Evolutionary conservation across 202 grass and related monocot species (phyloP), one percentile per base, ranked within the genome.

Genomic region (Eragrostis tef): DNA sequence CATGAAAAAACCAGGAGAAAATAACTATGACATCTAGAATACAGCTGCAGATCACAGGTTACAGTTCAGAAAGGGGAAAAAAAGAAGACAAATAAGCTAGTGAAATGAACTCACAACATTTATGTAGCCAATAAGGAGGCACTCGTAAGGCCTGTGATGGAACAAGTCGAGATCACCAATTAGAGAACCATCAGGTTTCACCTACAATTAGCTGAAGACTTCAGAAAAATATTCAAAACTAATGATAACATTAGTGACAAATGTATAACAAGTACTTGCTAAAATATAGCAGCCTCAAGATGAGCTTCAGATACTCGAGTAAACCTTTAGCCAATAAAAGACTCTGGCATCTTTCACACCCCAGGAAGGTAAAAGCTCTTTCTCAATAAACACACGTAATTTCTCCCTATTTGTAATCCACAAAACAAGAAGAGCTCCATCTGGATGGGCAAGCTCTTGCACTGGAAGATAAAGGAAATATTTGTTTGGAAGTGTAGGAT

Each of bases 261-360:
- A 76, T 46, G 42, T 64, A 24, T 48, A 17, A 48, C 51, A 76
- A 73, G 58, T 46, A 20, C 67, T 24, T 26, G 47, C n/a, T 67
- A 11, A 29, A 27, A 12, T 16, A 34, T 44, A 83, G 48, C 44
- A 79, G 36, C 50, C 26, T 11, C 13, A 44, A 81, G 46, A 45
- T 62, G 41, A 47, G 53, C 46, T 54, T 70, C 71, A 26, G 43
- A 22, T 69, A 17, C n/a, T n/a, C n/a, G n/a, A n/a, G n/a, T 26
- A 89, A 67, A 94, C 95, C 92, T 98, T 98, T n/a, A 98, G 88
- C 95, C 95, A 98, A 68, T 94, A 94, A 75, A 88, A 94, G 51
- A 67, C 57, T 34, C 69, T 88, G 58, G 80, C 29, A 63, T 94
- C 27, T 80, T 86, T 93, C 39, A 98, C 86, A 14, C 90, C 95